Evolutionary conservation across 352 stramenopile genomes (phyloP).

Genomic region (Phytopythium cucurbitacearum): DNA sequence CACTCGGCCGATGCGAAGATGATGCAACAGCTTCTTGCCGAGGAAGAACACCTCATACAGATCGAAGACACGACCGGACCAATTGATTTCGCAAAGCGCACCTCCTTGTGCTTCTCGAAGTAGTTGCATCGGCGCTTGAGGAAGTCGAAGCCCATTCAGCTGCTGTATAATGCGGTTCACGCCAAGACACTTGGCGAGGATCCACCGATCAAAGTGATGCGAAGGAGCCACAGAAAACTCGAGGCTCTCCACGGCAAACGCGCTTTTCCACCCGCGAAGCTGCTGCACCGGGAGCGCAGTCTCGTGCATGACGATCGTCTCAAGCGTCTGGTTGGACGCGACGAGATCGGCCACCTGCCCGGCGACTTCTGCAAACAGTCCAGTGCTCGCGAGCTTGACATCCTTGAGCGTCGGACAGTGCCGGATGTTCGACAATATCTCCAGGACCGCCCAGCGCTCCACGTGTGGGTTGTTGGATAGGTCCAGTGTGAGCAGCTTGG

Average conservation of each 20-base stretch:
- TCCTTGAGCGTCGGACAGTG: slow-evolving; percentile 47
- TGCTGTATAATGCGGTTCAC: slow-evolving; percentile 60
- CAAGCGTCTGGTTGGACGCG: slow-evolving; percentile 49
- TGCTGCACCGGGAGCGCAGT: slow-evolving; percentile 38
- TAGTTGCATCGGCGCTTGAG: slow-evolving; percentile 7
- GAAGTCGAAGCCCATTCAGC: slow-evolving; percentile 50
- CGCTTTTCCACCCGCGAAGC: slow-evolving; percentile 33
- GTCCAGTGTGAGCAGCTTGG: slow-evolving; percentile 54
- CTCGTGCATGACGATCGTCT: slow-evolving; percentile 57
- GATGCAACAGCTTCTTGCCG: slow-evolving; percentile 64
- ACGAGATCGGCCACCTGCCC: slow-evolving; percentile 58
- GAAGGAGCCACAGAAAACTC: slow-evolving; percentile 16
- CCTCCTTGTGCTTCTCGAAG: slow-evolving; percentile 10
- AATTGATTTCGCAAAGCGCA: slow-evolving; percentile 37
- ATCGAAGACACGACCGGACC: slow-evolving; percentile 39
- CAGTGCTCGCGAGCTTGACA: slow-evolving; percentile 50
- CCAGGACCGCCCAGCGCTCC: slow-evolving; percentile 43
- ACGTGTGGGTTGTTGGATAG: slow-evolving; percentile 52
- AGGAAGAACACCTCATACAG: slow-evolving; percentile 65
- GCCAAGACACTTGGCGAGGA: slow-evolving; percentile 58
- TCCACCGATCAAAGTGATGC: slow-evolving; percentile 63
- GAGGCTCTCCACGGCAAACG: slow-evolving; percentile 21
- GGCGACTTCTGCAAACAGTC: slow-evolving; percentile 50
- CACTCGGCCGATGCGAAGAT: slow-evolving; percentile 52
- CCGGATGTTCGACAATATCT: slow-evolving; percentile 49